A percentile compares a stretch with the other conserved stretches of the same genome.
phyloP scores from a whole-genome alignment of 805 yeast species.

The Candida taoyuanica region DNA sequence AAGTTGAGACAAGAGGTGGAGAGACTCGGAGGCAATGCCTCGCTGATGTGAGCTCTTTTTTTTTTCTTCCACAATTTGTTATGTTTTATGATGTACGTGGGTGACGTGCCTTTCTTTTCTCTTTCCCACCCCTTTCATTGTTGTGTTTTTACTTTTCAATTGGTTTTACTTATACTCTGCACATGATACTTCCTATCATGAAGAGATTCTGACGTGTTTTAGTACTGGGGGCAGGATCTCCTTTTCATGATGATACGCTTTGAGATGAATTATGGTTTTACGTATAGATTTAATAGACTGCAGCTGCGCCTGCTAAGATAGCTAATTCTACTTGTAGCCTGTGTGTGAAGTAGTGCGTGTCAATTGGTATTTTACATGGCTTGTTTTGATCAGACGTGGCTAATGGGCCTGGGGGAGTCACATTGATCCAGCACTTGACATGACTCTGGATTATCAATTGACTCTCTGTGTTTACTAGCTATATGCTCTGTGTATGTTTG shows the following conservation, averaged over 20 bases:
- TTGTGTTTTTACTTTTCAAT: not conserved
- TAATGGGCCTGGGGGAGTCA: no score
- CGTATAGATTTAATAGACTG: constrained; percentile 11
- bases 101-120: no score
- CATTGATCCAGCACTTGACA: no score
- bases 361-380: no score
- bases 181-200: not conserved
- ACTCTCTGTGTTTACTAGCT: no score
- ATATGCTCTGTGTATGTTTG: no score
- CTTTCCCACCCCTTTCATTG: not conserved
- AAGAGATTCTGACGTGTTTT: not conserved
- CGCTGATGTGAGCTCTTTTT: not conserved
- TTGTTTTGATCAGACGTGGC: no score
- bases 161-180: not conserved
- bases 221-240: not conserved
- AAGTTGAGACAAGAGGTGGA: constrained; percentile 25
- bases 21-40: constrained; percentile 19
- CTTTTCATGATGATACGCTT: not conserved
- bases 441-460: no score
- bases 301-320: not conserved
- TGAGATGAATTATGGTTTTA: constrained; percentile 11
- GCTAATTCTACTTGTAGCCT: no score
- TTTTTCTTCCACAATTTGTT: not conserved
- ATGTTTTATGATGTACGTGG: not conserved
- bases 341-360: no score